Percentiles rank a stretch among this genome's conserved stretches.
phyloP scores from a whole-genome alignment of 257 asterid species.

The Prunella vulgaris region DNA sequence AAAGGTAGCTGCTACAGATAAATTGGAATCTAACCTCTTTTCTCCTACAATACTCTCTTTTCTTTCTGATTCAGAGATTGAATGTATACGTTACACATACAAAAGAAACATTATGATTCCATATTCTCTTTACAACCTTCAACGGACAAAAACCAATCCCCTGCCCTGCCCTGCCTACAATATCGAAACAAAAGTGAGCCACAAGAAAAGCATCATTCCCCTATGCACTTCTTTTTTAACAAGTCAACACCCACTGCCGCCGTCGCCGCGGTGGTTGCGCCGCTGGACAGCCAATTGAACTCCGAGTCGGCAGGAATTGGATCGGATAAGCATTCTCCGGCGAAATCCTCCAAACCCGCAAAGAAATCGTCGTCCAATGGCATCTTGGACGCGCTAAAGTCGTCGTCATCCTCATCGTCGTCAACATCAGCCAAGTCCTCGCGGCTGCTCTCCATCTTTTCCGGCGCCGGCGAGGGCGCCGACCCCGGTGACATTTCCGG shows the following conservation, averaged over 20 bases:
- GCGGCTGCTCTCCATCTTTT: constrained; percentile 35
- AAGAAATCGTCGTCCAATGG: constrained; percentile 37
- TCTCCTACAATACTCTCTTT: constrained; percentile 16
- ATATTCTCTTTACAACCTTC: constrained; percentile 52
- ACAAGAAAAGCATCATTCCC: constrained; percentile 53
- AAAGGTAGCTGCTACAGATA: constrained; percentile 2
- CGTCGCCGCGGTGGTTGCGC: constrained; percentile 15
- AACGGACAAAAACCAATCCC: constrained; percentile 38
- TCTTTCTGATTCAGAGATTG: constrained; percentile 29
- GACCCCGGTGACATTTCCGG: constrained; percentile 39
- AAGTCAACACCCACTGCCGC: constrained; percentile 48
- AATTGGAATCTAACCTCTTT: constrained; percentile 17
- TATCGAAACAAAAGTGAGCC: constrained; percentile 43
- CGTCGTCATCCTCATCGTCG: constrained; percentile 18
- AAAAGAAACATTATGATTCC: constrained; percentile 27
- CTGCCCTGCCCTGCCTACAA: constrained; percentile 30
- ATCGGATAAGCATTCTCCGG: constrained; percentile 27
- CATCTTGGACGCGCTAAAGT: constrained; percentile 10
- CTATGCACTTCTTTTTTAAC: neutral
- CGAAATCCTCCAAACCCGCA: constrained; percentile 40
- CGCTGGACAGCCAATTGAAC: constrained; percentile 44
- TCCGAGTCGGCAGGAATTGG: constrained; percentile 24
- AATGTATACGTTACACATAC: constrained; percentile 26
- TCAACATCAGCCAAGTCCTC: constrained; percentile 32
- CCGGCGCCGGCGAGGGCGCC: constrained; percentile 38